These are phyloP conservation scores for Grammothele lineata DNA, from an alignment of 768 basidiomycete genomes.

Conservation along the genomic window DNA sequence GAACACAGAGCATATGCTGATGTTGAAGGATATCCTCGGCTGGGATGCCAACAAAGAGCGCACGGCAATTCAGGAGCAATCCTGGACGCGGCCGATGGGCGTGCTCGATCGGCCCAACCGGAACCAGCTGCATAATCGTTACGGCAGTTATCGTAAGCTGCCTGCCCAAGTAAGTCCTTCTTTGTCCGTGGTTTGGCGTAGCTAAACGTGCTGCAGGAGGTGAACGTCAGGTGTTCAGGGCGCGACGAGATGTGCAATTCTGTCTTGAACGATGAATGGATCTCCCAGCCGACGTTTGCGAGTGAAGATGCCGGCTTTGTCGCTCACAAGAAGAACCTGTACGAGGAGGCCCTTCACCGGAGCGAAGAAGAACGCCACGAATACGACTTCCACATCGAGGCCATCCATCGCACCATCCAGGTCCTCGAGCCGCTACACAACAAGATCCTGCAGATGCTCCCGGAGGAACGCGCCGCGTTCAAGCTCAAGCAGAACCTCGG, in stretches of 20 bases:
- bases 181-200: neutral
- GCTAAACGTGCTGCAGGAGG: constrained; percentile 56
- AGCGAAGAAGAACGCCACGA: constrained; percentile 98
- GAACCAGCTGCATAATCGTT: constrained; percentile 64
- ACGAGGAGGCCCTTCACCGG: constrained; percentile 94
- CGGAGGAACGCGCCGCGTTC: constrained; percentile 76
- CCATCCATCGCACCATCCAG: constrained; percentile 84
- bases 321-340: constrained; percentile 90
- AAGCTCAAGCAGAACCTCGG: constrained; percentile 88
- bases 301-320: constrained; percentile 92
- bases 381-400: constrained; percentile 98
- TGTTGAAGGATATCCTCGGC: constrained; percentile 82
- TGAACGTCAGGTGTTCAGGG: constrained; percentile 85
- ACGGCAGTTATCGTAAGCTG: constrained; percentile 88
- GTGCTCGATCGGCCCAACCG: constrained; percentile 42
- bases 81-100: constrained; percentile 26
- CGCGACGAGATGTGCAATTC: constrained; percentile 96
- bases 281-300: constrained; percentile 93
- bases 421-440: constrained; percentile 89
- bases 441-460: constrained; percentile 74
- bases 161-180: constrained; percentile 64
- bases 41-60: constrained; percentile 71
- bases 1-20: constrained; percentile 64
- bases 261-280: constrained; percentile 98
- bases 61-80: constrained; percentile 24